These are phyloP conservation scores for Alternaria sp. DNA, from an alignment of 2,329 filamentous ascomycete species.

Conservation along the genomic window DNA sequence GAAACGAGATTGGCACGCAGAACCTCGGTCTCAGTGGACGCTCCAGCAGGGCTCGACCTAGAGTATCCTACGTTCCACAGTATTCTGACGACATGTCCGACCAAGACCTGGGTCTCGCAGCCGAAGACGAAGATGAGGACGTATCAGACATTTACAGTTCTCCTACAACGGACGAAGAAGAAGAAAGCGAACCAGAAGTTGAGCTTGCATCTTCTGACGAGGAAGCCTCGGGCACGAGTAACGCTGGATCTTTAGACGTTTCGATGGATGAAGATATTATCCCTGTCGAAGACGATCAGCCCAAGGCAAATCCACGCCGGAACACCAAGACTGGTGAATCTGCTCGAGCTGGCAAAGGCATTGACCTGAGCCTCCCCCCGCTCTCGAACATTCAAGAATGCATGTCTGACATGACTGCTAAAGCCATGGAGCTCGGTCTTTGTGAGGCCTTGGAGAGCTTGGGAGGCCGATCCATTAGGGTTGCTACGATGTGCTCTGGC, in stretches of 20 bases:
- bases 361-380: slow-evolving; percentile 53
- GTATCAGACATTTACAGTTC: slow-evolving; percentile 3
- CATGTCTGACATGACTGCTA: slow-evolving; percentile 56
- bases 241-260: not conserved
- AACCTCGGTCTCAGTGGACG: not conserved
- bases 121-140: not conserved
- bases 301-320: not conserved
- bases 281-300: slow-evolving; percentile 2
- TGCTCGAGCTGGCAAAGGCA: slow-evolving; percentile 16
- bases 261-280: not conserved
- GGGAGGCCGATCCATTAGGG: no score
- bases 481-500: slow-evolving; percentile 69
- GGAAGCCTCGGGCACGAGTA: not conserved
- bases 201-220: not conserved
- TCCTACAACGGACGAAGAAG: not conserved
- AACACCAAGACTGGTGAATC: not conserved
- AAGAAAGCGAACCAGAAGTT: slow-evolving; percentile 2
- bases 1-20: not conserved
- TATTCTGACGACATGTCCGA: not conserved
- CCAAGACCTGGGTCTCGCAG: not conserved
- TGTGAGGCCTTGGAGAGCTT: not conserved
- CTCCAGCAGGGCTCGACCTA: slow-evolving; percentile 10
- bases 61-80: slow-evolving; percentile 14
- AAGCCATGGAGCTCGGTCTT: slow-evolving; percentile 44
- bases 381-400: slow-evolving; percentile 56